Percentiles rank a stretch among this genome's conserved stretches.
These are phyloP conservation scores for Plantago coronopus DNA, from an alignment of 305 asterid genomes.

Conservation along the genomic window DNA sequence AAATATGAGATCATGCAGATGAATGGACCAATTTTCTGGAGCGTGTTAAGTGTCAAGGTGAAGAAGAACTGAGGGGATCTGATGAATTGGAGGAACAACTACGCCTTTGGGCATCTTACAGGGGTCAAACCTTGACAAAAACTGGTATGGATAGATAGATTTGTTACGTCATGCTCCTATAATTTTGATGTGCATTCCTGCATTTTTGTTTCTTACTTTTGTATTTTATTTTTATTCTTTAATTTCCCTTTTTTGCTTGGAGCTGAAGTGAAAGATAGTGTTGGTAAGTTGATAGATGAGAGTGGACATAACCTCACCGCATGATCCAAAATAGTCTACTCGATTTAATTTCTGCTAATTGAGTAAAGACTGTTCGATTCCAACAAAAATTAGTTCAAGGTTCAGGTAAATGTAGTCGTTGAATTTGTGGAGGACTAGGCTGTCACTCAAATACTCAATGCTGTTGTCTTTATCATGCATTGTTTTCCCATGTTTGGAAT, in stretches of 20 bases:
- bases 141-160: conserved; percentile 53
- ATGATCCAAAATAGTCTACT: no score
- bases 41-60: conserved; percentile 58
- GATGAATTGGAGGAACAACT: conserved; percentile 84
- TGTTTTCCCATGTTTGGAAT: background rate
- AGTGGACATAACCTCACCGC: no score
- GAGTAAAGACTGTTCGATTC: no score
- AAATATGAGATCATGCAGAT: conserved; percentile 41
- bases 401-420: no score
- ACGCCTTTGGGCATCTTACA: conserved; percentile 97
- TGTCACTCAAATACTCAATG: no score
- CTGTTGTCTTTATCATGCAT: background rate
- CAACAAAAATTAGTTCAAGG: no score
- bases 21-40: conserved; percentile 98
- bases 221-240: background rate
- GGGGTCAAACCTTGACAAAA: conserved; percentile 95
- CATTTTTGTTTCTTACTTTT: background rate
- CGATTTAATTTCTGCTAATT: no score
- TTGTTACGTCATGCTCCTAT: background rate
- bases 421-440: no score
- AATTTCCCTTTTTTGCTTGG: background rate
- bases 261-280: background rate
- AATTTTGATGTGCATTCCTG: background rate
- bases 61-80: conserved; percentile 77
- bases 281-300: background rate